These are phyloP conservation scores for Leavenworthia alabamica DNA, from an alignment of 345 rosid genomes.

Conservation along the genomic window DNA sequence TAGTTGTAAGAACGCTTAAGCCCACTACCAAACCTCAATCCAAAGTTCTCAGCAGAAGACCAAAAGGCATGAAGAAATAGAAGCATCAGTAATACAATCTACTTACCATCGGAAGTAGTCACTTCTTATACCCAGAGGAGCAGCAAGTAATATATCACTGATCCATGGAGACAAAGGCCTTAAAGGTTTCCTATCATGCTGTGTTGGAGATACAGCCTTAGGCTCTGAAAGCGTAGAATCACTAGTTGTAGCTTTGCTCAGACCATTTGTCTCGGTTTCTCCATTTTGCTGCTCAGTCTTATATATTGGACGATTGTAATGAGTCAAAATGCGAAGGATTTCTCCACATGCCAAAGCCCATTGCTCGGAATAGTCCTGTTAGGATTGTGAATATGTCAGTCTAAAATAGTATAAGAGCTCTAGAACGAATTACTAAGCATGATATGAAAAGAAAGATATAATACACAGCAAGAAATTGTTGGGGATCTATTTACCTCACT, in stretches of 20 bases:
- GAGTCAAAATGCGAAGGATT: slow-evolving; percentile 89
- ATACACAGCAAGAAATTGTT: no score
- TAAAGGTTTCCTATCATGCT: slow-evolving; percentile 72
- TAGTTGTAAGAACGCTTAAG: slow-evolving; percentile 1
- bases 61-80: not conserved
- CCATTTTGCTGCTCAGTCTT: slow-evolving; percentile 54
- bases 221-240: slow-evolving; percentile 40
- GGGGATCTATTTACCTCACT: slow-evolving; percentile 50
- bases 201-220: slow-evolving; percentile 35
- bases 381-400: slow-evolving; percentile 13
- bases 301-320: slow-evolving; percentile 93
- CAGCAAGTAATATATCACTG: slow-evolving; percentile 86
- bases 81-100: slow-evolving; percentile 8
- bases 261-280: slow-evolving; percentile 46
- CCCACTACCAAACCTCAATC: not conserved
- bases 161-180: slow-evolving; percentile 98
- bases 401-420: not conserved
- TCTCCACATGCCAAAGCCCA: slow-evolving; percentile 99
- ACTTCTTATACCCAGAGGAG: slow-evolving; percentile 88
- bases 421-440: not conserved
- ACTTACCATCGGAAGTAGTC: slow-evolving; percentile 97
- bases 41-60: slow-evolving; percentile 1
- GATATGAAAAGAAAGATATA: not conserved
- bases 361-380: slow-evolving; percentile 93
- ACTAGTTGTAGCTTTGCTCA: slow-evolving; percentile 45